Percentiles rank a stretch among this genome's conserved stretches.
phyloP scores from a whole-genome alignment of 176 grass and related monocot genomes.

The Stipa capillata region DNA sequence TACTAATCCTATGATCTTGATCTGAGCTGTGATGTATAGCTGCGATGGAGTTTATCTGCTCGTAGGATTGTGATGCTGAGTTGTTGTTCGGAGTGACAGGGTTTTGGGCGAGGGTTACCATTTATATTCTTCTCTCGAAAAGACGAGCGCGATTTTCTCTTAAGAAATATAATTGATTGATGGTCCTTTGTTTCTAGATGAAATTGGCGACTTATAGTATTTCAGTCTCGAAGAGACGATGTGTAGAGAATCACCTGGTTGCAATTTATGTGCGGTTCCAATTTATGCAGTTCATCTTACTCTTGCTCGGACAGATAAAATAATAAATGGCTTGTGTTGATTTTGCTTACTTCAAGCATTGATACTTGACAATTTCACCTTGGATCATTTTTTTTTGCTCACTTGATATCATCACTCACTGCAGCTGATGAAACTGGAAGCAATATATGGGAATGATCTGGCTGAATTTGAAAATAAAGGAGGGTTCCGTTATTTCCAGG shows the following conservation, averaged over 20 bases:
- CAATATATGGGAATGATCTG: constrained; percentile 47
- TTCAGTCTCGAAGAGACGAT: neutral
- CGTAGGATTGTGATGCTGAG: neutral
- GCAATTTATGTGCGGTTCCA: no score
- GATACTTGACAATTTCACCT: neutral
- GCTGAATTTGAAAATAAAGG: constrained; percentile 16
- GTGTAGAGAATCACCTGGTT: neutral
- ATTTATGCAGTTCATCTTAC: no score
- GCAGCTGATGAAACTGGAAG: constrained; percentile 43
- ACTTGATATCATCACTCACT: neutral
- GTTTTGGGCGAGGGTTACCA: neutral
- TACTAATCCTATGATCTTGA: neutral
- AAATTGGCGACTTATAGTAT: neutral
- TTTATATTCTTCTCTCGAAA: neutral
- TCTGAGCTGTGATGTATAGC: neutral
- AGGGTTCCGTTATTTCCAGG: constrained; percentile 39
- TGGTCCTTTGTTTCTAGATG: neutral
- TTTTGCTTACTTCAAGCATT: neutral
- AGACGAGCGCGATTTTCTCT: neutral
- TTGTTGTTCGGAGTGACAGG: neutral
- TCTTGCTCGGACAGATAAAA: no score
- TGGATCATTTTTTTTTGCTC: neutral
- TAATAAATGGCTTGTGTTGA: no score
- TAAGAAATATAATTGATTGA: neutral
- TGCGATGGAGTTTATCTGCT: neutral